These are phyloP conservation scores for Fusarium sarcochroum DNA, from an alignment of 2,329 filamentous ascomycete species.

Conservation along the genomic window DNA sequence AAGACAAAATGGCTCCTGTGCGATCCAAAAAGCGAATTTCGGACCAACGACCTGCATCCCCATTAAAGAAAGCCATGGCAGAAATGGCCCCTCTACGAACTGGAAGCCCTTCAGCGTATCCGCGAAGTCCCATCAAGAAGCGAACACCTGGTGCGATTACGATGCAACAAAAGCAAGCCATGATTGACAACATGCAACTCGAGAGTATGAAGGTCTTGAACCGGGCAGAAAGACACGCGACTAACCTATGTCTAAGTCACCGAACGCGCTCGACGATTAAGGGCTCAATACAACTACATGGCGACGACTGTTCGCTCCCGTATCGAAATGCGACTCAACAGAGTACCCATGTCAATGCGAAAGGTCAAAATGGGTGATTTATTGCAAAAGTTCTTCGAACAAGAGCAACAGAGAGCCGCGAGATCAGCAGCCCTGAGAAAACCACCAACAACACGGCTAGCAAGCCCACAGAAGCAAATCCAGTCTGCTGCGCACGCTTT, in stretches of 20 bases:
- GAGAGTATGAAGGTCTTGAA: slow-evolving; percentile 73
- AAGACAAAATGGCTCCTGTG: slow-evolving; percentile 61
- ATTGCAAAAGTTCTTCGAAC: slow-evolving; percentile 65
- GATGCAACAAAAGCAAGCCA: slow-evolving; percentile 82
- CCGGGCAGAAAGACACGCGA: slow-evolving; percentile 33
- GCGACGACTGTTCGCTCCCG: slow-evolving; percentile 87
- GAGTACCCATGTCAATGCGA: slow-evolving; percentile 85
- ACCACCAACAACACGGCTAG: slow-evolving; percentile 60
- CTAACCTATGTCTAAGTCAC: slow-evolving; percentile 72
- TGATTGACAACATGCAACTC: slow-evolving; percentile 90
- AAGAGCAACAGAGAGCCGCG: slow-evolving; percentile 59
- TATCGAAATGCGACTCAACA: slow-evolving; percentile 93
- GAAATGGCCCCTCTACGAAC: slow-evolving; percentile 44
- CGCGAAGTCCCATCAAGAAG: slow-evolving; percentile 74
- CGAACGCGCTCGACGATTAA: slow-evolving; percentile 86
- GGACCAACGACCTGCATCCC: slow-evolving; percentile 40
- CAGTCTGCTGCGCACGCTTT: slow-evolving; percentile 42
- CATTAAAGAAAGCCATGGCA: slow-evolving; percentile 37
- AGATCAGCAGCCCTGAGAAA: slow-evolving; percentile 67
- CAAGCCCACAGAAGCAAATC: slow-evolving; percentile 55
- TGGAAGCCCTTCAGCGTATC: slow-evolving; percentile 56
- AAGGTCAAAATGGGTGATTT: slow-evolving; percentile 88
- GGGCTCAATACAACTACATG: slow-evolving; percentile 90
- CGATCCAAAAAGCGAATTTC: slow-evolving; percentile 56
- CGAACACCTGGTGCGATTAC: slow-evolving; percentile 71